Evolutionary conservation across 331 rosid species (phyloP), one percentile per base, ranked within the genome.

Genomic region (Erythrophleum ivorense): DNA sequence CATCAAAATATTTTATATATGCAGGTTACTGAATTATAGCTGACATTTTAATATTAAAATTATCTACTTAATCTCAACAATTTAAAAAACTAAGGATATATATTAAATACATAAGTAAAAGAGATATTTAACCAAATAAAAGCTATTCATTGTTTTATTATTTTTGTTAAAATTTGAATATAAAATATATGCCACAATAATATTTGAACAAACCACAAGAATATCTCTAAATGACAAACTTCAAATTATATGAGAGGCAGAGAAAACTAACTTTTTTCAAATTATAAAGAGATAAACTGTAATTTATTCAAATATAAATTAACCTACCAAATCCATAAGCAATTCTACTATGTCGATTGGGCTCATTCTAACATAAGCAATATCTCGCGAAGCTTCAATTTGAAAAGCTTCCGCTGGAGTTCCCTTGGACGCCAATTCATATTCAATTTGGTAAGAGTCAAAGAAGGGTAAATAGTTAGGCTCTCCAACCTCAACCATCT

Each of bases 321-420:
- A 66, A 70, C 87, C 8, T 66, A 92, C 98, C 88, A 86, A 65
- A 67, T 92, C 83, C 98, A 94, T 90, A 48, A 92, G 87, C 86
- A 88, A 14, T 45, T 88, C 91, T 57, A 88, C 85, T 57, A 94
- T 14, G 14, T 71, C 33, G 2, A 34, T 6, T 13, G 92, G 86
- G 21, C 41, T 78, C 73, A 84, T 77, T 6, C 60, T 80, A 72
- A 92, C 16, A 45, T 9, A 62, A 0, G 40, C 68, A 16, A 24
- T 46, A 24, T 81, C 93, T n/a, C 98, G 76, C 6, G 98, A 88
- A 76, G 92, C 82, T 87, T 92, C 97, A 34, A 38, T 45, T 16
- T 70, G 78, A 8, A 78, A 65, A 63, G 62, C 60, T 78, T 14
- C 62, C 15, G 14, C 5, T 0, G 34, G 45, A 58, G 33, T 29